These are phyloP conservation scores for Nakataea oryzae DNA, from an alignment of 2,329 filamentous ascomycete genomes.

Conservation along the genomic window DNA sequence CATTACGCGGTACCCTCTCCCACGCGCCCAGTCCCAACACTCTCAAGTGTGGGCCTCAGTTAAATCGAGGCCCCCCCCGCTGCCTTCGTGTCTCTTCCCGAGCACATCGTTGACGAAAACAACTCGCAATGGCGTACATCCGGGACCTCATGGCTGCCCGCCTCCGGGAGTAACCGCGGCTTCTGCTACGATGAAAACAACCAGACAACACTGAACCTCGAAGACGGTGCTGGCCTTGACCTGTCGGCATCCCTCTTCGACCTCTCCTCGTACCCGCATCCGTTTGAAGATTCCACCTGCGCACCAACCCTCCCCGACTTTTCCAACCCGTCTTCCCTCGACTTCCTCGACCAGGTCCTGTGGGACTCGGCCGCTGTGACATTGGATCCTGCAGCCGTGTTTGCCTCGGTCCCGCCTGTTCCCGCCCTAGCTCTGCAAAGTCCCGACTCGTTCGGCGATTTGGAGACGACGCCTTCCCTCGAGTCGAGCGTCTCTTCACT, in stretches of 20 bases:
- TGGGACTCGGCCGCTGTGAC: background rate
- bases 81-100: background rate
- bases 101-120: conserved; percentile 1
- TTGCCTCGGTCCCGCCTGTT: background rate
- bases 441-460: background rate
- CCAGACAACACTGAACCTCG: background rate
- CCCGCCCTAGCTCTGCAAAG: background rate
- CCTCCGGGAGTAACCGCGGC: background rate
- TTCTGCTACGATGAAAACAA: background rate
- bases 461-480: conserved; percentile 3
- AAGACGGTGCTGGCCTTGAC: background rate
- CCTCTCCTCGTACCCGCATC: background rate
- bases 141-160: background rate
- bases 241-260: background rate
- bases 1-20: background rate
- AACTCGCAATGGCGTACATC: conserved; percentile 3
- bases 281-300: background rate
- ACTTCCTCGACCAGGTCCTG: background rate
- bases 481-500: conserved; percentile 3
- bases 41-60: conserved; percentile 2
- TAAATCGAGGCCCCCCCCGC: conserved; percentile 1
- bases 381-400: background rate
- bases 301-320: background rate
- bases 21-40: background rate
- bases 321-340: background rate